Evolutionary conservation across 768 basidiomycete species (phyloP).

Genomic region (Austroboletus eburneus): DNA sequence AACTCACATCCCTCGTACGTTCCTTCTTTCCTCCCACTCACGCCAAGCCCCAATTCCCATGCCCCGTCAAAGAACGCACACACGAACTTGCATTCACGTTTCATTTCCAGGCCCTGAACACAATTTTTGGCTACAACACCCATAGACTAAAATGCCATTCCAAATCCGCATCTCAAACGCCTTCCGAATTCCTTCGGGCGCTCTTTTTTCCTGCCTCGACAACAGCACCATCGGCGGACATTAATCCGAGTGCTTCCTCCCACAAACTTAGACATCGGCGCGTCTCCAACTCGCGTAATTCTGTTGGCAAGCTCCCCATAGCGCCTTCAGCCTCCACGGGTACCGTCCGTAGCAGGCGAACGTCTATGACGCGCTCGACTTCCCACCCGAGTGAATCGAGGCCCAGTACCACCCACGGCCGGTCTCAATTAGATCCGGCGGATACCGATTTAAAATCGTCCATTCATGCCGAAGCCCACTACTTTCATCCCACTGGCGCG

Average conservation of each 20-base stretch:
- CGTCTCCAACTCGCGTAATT: slow-evolving; percentile 20
- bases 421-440: slow-evolving; percentile 13
- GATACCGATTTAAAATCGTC: slow-evolving; percentile 6
- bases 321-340: slow-evolving; percentile 14
- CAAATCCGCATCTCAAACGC: slow-evolving; percentile 13
- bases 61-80: slow-evolving; percentile 1
- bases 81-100: slow-evolving; percentile 6
- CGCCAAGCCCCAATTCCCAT: slow-evolving; percentile 6
- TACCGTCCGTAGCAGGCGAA: slow-evolving; percentile 24
- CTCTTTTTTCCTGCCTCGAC: slow-evolving; percentile 33
- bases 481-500: slow-evolving; percentile 4
- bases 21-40: slow-evolving; percentile 1
- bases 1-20: slow-evolving; percentile 52
- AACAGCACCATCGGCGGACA: slow-evolving; percentile 14
- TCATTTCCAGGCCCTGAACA: slow-evolving; percentile 48
- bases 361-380: slow-evolving; percentile 22
- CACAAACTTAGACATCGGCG: slow-evolving; percentile 19
- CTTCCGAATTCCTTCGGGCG: slow-evolving; percentile 32
- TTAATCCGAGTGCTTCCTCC: slow-evolving; percentile 1
- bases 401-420: slow-evolving; percentile 12
- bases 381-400: slow-evolving; percentile 18
- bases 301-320: slow-evolving; percentile 13
- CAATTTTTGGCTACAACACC: slow-evolving; percentile 54
- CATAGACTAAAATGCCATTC: slow-evolving; percentile 53
- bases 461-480: slow-evolving; percentile 8